A percentile compares a stretch with the other conserved stretches of the same genome.
Evolutionary conservation across 805 yeast genomes (phyloP).

Genomic region (Yamadazyma paraphyllophila): DNA sequence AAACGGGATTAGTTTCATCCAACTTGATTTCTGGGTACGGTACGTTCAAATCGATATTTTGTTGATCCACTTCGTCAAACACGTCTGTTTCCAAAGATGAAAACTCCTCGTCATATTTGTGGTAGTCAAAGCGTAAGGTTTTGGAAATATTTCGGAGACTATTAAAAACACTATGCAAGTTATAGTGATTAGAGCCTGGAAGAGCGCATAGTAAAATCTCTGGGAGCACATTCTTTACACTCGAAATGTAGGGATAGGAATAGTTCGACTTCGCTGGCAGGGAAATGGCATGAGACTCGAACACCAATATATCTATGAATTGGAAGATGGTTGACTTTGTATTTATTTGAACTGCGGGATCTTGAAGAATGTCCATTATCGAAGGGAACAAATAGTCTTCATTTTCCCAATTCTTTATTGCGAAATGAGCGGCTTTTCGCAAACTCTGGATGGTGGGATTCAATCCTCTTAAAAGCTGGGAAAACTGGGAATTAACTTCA

Average conservation of each 20-base stretch:
- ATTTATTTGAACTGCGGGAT: constrained; percentile 51
- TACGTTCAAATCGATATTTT: constrained; percentile 26
- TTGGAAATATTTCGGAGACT: constrained; percentile 38
- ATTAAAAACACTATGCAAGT: constrained; percentile 34
- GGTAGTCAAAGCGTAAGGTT: constrained; percentile 29
- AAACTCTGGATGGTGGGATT: constrained; percentile 61
- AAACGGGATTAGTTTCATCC: constrained; percentile 13
- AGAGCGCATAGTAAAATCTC: constrained; percentile 31
- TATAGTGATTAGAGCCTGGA: constrained; percentile 36
- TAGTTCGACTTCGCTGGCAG: constrained; percentile 31
- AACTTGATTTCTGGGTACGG: constrained; percentile 32
- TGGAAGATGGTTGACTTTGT: constrained; percentile 64
- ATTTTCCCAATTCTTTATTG: constrained; percentile 54
- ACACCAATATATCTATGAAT: constrained; percentile 62
- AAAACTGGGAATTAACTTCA: constrained; percentile 76
- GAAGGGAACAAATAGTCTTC: constrained; percentile 70
- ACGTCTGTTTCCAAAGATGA: constrained; percentile 24
- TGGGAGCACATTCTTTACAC: constrained; percentile 33
- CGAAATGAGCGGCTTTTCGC: constrained; percentile 52
- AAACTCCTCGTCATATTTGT: constrained; percentile 26
- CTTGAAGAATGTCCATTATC: constrained; percentile 57
- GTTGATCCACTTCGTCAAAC: constrained; percentile 36
- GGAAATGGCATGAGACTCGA: constrained; percentile 33
- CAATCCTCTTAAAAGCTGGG: constrained; percentile 60
- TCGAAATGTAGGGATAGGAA: constrained; percentile 38